These are phyloP conservation scores for Leucocoprinus birnbaumii DNA, from an alignment of 768 basidiomycete genomes.

Conservation along the genomic window DNA sequence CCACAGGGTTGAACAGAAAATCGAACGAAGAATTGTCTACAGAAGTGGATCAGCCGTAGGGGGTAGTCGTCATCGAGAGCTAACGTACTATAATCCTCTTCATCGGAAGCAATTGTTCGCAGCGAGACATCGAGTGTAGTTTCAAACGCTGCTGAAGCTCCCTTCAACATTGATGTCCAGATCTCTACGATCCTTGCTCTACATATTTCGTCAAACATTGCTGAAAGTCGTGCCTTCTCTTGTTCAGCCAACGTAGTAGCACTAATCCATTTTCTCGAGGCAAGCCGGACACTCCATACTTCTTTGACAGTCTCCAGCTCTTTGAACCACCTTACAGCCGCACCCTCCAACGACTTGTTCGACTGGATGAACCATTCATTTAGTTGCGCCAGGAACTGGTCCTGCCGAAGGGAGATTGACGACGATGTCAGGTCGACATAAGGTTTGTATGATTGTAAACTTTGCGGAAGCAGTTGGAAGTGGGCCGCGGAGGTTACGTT, in stretches of 20 bases:
- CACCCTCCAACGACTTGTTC: slow-evolving; percentile 36
- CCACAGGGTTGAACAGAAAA: slow-evolving; percentile 54
- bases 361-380: slow-evolving; percentile 65
- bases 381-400: slow-evolving; percentile 43
- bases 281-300: slow-evolving; percentile 68
- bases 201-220: slow-evolving; percentile 51
- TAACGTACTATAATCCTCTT: not conserved
- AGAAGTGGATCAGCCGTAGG: not conserved
- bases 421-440: slow-evolving; percentile 73
- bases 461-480: slow-evolving; percentile 70
- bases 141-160: slow-evolving; percentile 44
- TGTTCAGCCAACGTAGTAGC: slow-evolving; percentile 39
- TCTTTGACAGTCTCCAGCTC: slow-evolving; percentile 58
- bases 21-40: slow-evolving; percentile 50
- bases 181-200: slow-evolving; percentile 52
- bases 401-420: slow-evolving; percentile 45
- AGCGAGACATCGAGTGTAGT: slow-evolving; percentile 37
- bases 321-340: slow-evolving; percentile 55
- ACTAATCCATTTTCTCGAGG: slow-evolving; percentile 43
- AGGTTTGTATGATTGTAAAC: slow-evolving; percentile 77
- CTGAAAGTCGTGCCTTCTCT: slow-evolving; percentile 44
- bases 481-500: slow-evolving; percentile 82
- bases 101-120: slow-evolving; percentile 16
- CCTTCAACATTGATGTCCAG: slow-evolving; percentile 49
- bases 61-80: not conserved